Evolutionary conservation across 148 eudicot species (phyloP), one percentile per base, ranked within the genome.

Genomic region (Drosera capensis): DNA sequence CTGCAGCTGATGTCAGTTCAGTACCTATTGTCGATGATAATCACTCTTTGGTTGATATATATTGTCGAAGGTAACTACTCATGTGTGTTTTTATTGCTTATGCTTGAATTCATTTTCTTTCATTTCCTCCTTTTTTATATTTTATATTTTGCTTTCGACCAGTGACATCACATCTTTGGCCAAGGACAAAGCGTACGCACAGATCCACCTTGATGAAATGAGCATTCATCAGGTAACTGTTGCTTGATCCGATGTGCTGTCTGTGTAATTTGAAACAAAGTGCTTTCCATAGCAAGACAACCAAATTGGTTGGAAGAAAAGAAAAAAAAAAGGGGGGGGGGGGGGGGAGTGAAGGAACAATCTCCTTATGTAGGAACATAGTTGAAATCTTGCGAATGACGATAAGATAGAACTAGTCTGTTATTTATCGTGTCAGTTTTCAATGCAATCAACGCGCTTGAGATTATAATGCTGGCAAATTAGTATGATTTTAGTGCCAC

Each of bases 81-180:
- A 11, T 11, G 11, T 28, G 0, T 8, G 40, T n/a, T 45, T 34
- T 31, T 19, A 15, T 43, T 16, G n/a, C 18, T 29, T 23, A 9
- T 28, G 6, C 9, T 42, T 37, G 7, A 29, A 17, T 16, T 1
- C n/a, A 18, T 25, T 17, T 7, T 22, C 20, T 46, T 14, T 24
- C 16, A 23, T 55, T 28, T 53, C 21, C 25, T 40, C 8, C 17
- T n/a, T n/a, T n/a, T n/a, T 22, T n/a, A 46, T 25, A 35, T 15
- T 14, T 14, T 62, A 23, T 24, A 21, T 34, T 21, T 2, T 20
- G 51, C 3, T 43, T 55, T 52, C 60, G 49, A 3, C 43, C 70
- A 86, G 96, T 55, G 94, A 86, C 60, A 86, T 86, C 23, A 86
- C 94, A 52, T 80, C 88, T 62, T 70, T 87, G 65, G 96, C 96